Base-by-base conservation (phyloP, 441 rosid genomes). In the Metrosideros polymorpha region DNA sequence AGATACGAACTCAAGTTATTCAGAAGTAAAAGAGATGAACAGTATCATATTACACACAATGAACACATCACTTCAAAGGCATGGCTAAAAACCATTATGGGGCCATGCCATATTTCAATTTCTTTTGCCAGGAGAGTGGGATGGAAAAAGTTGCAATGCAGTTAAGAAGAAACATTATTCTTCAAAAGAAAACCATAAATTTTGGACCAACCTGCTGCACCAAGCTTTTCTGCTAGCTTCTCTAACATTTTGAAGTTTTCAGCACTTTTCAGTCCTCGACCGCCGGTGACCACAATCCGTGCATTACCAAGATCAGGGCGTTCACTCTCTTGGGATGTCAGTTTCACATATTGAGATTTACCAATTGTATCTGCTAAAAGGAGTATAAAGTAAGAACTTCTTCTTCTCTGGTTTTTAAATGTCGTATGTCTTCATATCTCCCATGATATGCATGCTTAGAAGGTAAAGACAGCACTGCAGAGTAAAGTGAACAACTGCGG, bases 261-360 rank as follows among this genome's bases (percentile, higher is more conserved):
- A 1, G 95, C 92, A 89, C 92, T 97, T 93, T 94, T 97, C 89
- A 97, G 89, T 27, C 92, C 99, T 66, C 99, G 93, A 19, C 99
- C 99, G 9, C 99, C 99, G 22, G 99, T 94, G 88, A 97, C 89
- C 85, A 97, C 99, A 86, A 96, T 85, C 5, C 91, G 91, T 63
- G 99, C 98, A 93, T 94, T 95, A 89, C 96, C 99, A 86, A 97
- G 98, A 92, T 97, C 99, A 90, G 99, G 99, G 47, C 94, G 96
- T 83, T 95, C 99, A 35, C 95, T 90, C 86, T 95, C 96, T 91
- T 94, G 97, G 82, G 96, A 91, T 85, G 95, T 90, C 82, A 88
- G 93, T 85, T 91, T 91, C 84, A 96, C 89, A 25, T 92, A 96
- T 89, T 95, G 93, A 84, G 99, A 95, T 89, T 89, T 97, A 51